phyloP scores from a whole-genome alignment of 208 protist species.

The Trypanosoma brucei region DNA sequence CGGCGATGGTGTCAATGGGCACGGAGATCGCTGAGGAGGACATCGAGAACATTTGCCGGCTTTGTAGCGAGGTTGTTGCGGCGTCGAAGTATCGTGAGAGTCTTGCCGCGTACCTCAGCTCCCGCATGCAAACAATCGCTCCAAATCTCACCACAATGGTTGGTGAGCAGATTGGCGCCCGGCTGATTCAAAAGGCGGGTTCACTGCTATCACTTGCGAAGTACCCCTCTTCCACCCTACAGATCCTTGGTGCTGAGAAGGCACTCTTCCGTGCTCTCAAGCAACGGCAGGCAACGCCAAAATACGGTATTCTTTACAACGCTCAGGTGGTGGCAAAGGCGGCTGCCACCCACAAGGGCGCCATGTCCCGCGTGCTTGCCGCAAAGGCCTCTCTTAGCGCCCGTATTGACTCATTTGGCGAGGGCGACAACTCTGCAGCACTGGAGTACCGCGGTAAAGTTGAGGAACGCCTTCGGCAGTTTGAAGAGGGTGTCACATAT shows the following conservation, averaged over 20 bases:
- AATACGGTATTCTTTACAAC: slow-evolving; percentile 99
- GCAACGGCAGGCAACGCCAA: slow-evolving; percentile 98
- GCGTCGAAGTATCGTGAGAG: slow-evolving; percentile 93
- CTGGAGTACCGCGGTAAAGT: slow-evolving; percentile 91
- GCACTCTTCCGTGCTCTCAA: slow-evolving; percentile 98
- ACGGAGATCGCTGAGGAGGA: slow-evolving; percentile 97
- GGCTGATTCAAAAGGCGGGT: slow-evolving; percentile 98
- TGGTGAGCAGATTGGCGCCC: slow-evolving; percentile 96
- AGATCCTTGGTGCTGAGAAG: slow-evolving; percentile 99
- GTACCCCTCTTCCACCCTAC: slow-evolving; percentile 98
- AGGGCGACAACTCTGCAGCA: slow-evolving; percentile 84
- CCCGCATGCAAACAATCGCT: slow-evolving; percentile 97
- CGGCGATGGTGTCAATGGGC: slow-evolving; percentile 98
- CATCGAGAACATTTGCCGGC: slow-evolving; percentile 90
- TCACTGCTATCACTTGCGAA: slow-evolving; percentile 97
- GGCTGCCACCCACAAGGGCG: slow-evolving; percentile 91
- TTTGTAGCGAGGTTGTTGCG: slow-evolving; percentile 91
- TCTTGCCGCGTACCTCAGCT: slow-evolving; percentile 97
- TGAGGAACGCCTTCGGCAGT: slow-evolving; percentile 82
- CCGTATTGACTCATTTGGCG: slow-evolving; percentile 97
- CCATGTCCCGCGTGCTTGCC: slow-evolving; percentile 95
- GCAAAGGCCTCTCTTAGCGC: slow-evolving; percentile 97
- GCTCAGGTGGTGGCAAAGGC: slow-evolving; percentile 96
- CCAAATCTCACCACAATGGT: slow-evolving; percentile 98
- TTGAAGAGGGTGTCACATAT: slow-evolving; percentile 87